Evolutionary conservation across 2,329 filamentous ascomycete species (phyloP).

Genomic region (Fusarium sp.): DNA sequence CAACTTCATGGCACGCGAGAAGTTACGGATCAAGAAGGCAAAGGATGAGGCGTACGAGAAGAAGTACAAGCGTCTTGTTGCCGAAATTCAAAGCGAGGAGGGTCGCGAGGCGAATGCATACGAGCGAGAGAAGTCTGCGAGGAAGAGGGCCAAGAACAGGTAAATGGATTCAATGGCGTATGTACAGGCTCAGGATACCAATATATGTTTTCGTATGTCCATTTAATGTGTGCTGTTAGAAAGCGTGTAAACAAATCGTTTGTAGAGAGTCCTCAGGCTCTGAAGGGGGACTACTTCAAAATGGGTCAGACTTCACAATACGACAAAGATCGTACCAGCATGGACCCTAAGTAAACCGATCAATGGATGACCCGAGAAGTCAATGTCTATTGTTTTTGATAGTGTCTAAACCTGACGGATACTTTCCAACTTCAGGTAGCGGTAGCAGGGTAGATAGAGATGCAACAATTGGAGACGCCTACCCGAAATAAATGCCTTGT

Average conservation of each 20-base stretch:
- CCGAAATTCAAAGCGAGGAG: slow-evolving; percentile 96
- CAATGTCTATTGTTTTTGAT: not conserved
- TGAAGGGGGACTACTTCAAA: not conserved
- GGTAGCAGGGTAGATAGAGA: not conserved
- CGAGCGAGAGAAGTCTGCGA: slow-evolving; percentile 82
- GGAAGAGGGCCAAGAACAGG: slow-evolving; percentile 71
- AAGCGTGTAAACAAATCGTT: not conserved
- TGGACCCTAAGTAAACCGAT: not conserved
- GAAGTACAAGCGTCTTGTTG: slow-evolving; percentile 91
- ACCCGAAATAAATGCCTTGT: not conserved
- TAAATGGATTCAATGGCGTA: slow-evolving; percentile 36
- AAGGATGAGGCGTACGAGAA: slow-evolving; percentile 93
- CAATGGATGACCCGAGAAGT: not conserved
- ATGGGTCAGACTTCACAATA: not conserved
- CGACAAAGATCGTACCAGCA: not conserved
- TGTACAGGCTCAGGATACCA: slow-evolving; percentile 35
- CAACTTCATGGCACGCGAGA: slow-evolving; percentile 91
- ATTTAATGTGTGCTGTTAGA: not conserved
- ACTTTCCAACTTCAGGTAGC: not conserved
- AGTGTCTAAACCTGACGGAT: not conserved
- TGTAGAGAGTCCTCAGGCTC: not conserved
- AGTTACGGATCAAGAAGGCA: slow-evolving; percentile 90
- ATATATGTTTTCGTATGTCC: slow-evolving; percentile 26
- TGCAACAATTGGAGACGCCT: too few species aligned
- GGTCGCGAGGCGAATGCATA: slow-evolving; percentile 87